A percentile compares a stretch with the other conserved stretches of the same genome.
Evolutionary conservation across 306 rosid species (phyloP).

Genomic region (Sindora glabra): DNA sequence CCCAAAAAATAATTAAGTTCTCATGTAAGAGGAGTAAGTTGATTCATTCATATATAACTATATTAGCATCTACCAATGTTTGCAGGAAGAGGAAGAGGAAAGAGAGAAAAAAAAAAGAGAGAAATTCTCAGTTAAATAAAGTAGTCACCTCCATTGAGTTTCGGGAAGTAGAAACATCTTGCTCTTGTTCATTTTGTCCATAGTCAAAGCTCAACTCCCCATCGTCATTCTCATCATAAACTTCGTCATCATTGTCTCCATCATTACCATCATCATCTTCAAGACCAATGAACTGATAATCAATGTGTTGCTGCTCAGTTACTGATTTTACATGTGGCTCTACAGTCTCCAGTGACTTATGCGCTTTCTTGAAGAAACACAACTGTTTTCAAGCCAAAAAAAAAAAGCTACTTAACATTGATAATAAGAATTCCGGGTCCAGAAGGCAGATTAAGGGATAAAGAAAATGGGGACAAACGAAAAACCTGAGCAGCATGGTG

Average conservation of each 20-base stretch:
- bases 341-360: conserved; percentile 73
- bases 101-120: not conserved
- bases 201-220: conserved; percentile 89
- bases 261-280: conserved; percentile 59
- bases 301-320: conserved; percentile 86
- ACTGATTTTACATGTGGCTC: conserved; percentile 82
- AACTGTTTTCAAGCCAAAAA: conserved; percentile 46
- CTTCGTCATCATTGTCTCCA: conserved; percentile 37
- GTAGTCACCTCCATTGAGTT: conserved; percentile 60
- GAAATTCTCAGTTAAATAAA: conserved; percentile 6
- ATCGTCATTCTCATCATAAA: conserved; percentile 51
- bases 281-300: conserved; percentile 80
- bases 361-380: conserved; percentile 81
- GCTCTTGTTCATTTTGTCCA: conserved; percentile 52
- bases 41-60: too few relatives aligned
- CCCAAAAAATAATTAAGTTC: too few relatives aligned
- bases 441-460: conserved; percentile 2
- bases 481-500: conserved; percentile 98
- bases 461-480: not conserved
- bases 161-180: conserved; percentile 44
- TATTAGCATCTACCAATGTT: too few relatives aligned
- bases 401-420: conserved; percentile 14
- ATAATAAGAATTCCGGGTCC: not conserved
- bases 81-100: not conserved
- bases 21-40: too few relatives aligned